phyloP scores from a whole-genome alignment of 495 filamentous ascomycete genomes.

The Hyaloscypha variabilis region DNA sequence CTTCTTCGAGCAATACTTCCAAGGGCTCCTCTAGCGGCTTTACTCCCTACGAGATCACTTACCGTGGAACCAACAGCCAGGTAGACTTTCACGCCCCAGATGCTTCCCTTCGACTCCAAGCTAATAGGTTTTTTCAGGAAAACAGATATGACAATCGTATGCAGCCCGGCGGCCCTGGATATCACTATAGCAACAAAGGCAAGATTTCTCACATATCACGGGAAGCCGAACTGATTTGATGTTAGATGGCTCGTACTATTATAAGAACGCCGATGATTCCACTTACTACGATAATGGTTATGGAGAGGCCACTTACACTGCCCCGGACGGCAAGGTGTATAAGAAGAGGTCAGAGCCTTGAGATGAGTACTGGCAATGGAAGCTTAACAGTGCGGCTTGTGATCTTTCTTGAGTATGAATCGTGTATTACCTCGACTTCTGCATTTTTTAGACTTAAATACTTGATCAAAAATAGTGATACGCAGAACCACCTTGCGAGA shows the following conservation, averaged over 20 bases:
- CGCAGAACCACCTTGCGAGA: too few relatives aligned
- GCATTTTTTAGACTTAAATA: too few relatives aligned
- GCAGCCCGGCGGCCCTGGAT: neutral
- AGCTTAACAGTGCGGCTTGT: too few relatives aligned
- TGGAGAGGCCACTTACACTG: slow-evolving; percentile 26
- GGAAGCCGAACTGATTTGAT: neutral
- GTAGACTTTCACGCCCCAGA: neutral
- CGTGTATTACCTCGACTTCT: too few relatives aligned
- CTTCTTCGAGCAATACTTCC: neutral
- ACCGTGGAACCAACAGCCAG: neutral
- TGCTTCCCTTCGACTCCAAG: neutral
- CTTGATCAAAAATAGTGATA: too few relatives aligned
- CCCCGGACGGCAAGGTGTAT: slow-evolving; percentile 27
- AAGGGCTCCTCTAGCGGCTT: neutral
- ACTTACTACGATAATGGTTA: slow-evolving; percentile 27
- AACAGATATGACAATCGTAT: slow-evolving; percentile 28
- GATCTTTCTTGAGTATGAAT: too few relatives aligned
- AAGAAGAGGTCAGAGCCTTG: slow-evolving; percentile 21
- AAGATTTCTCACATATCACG: neutral
- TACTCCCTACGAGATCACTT: neutral
- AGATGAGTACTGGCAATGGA: too few relatives aligned
- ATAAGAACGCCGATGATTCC: slow-evolving; percentile 22
- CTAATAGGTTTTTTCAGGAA: slow-evolving; percentile 14
- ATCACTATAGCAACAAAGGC: neutral
- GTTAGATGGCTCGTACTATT: slow-evolving; percentile 18